Conservation (phyloP, 179 eudicot species). For the Spinacia oleracea region DNA sequence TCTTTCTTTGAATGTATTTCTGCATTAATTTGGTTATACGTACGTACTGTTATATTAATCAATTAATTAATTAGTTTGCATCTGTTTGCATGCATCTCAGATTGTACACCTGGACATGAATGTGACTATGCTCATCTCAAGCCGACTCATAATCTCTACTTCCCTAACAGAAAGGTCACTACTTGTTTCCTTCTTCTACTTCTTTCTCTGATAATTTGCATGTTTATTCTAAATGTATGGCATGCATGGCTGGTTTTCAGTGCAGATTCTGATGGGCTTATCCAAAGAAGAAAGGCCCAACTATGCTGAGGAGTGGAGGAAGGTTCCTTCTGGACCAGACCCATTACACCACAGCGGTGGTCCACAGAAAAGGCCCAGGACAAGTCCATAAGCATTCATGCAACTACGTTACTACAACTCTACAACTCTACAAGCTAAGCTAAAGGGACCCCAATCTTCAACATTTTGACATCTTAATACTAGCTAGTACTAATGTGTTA, state of each 20-base stretch:
- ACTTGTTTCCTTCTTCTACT: not conserved
- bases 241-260: not conserved
- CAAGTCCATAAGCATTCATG: slow-evolving; percentile 21
- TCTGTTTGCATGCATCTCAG: slow-evolving; percentile 12
- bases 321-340: slow-evolving; percentile 56
- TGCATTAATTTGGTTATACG: no score
- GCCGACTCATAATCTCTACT: not conserved
- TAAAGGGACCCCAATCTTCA: not conserved
- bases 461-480: no score
- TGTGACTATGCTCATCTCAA: slow-evolving; percentile 18
- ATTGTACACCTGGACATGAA: slow-evolving; percentile 20
- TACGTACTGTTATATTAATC: no score
- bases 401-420: no score
- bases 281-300: not conserved
- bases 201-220: no score
- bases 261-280: slow-evolving; percentile 35
- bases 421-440: no score
- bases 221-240: not conserved
- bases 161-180: slow-evolving; percentile 37
- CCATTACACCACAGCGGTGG: slow-evolving; percentile 56
- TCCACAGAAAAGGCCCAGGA: slow-evolving; percentile 32
- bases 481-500: no score
- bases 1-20: not conserved
- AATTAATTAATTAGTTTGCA: no score
- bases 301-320: slow-evolving; percentile 37